Base-by-base conservation (phyloP, 2,329 filamentous ascomycete species). In the Calonectria henricotiae region DNA sequence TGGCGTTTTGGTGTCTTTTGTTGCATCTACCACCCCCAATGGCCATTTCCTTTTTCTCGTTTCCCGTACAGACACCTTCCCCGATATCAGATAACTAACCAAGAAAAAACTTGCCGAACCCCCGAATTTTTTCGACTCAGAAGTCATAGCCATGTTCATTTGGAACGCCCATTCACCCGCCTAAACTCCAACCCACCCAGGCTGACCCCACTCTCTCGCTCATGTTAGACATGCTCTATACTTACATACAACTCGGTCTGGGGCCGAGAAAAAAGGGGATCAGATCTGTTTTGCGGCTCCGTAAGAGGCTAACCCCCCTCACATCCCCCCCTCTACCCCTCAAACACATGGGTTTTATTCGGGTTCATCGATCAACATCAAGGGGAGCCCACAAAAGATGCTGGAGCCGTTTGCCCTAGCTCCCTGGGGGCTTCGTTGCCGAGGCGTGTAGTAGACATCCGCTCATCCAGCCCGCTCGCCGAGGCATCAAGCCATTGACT, bases 361-460 rank as follows among this genome's bases (percentile, higher is more conserved):
- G 51, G 35, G 51, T 58, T 58, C 51, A 39, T 58, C 20, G 32
- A 58, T 58, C 23, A 37, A 39, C 23, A 20, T 37, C 51, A 37
- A 39, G 37, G 35, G 51, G 51, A 58, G 20, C 51, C 51, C 51
- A 58, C 51, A 58, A 58, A 58, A 61, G 55, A 32, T 61, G 39
- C 23, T 61, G 15, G 55, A 69, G 72, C 75, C 73, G 70, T 76
- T 77, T 71, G 75, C 74, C 75, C 75, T 76, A 76, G 75, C 74
- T 76, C 60, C 64, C 51, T 58, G 23, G 66, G 58, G 15, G 49
- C 60, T 27, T 63, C 49, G 32, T 62, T 23, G 55, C 62, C 35
- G 65, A 62, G 27, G n/a, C 65, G 67, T 37, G 39, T n/a, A 47
- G 47, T 47, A 39, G 51, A 65, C 68, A 65, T 73, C 75, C 75